Conservation (phyloP, 2,329 filamentous ascomycete genomes). For the Sclerotinia spermophila region DNA sequence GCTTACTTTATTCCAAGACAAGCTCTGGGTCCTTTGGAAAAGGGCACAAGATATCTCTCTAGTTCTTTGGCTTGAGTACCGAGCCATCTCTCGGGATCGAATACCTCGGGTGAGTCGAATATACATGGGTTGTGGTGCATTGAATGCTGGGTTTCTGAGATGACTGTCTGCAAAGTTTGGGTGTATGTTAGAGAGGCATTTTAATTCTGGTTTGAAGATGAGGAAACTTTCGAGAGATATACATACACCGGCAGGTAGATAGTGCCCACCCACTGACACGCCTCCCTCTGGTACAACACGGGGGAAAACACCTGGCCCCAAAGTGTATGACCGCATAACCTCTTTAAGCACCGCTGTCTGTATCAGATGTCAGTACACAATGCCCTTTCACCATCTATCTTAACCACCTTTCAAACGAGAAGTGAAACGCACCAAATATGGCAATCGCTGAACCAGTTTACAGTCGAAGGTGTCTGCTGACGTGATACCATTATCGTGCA, state of each 20-base stretch:
- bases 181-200: background rate
- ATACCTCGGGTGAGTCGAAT: background rate
- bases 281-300: background rate
- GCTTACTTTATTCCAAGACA: constrained; percentile 9
- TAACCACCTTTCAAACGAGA: too few species aligned
- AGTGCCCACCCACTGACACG: background rate
- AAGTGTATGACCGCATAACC: background rate
- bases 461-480: background rate
- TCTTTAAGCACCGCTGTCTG: constrained; percentile 7
- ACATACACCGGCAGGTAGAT: background rate
- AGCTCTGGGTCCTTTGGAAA: background rate
- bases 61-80: background rate
- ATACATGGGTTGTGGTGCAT: background rate
- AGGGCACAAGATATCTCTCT: background rate
- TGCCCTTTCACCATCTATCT: too few species aligned
- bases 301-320: background rate
- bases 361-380: background rate
- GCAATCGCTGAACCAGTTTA: background rate
- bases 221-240: too few species aligned
- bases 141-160: background rate
- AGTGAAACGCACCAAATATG: background rate
- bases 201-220: background rate
- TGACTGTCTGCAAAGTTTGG: background rate
- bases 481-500: background rate
- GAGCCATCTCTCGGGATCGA: constrained; percentile 2